Conservation (phyloP, 2,329 filamentous ascomycete genomes). For the Pseudogymnoascus sp. region DNA sequence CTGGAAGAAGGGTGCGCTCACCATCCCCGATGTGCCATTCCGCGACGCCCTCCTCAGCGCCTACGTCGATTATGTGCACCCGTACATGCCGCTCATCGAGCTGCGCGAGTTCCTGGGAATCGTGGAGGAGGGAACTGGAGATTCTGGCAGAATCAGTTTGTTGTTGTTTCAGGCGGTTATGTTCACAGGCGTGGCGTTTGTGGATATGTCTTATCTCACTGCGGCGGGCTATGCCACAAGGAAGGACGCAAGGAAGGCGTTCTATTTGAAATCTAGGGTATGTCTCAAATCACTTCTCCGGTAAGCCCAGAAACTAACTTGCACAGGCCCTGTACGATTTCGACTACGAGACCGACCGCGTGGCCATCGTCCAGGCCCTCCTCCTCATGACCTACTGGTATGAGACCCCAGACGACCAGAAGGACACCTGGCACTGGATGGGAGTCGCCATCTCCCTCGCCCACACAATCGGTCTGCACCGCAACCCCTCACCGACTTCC, state of each 20-base stretch:
- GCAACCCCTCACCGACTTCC: conserved; percentile 69
- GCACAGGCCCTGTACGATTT: conserved; percentile 78
- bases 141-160: conserved; percentile 65
- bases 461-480: conserved; percentile 86
- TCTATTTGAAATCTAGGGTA: conserved; percentile 82
- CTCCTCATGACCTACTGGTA: conserved; percentile 97
- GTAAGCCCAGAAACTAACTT: conserved; percentile 14
- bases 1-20: conserved; percentile 73
- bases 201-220: conserved; percentile 68
- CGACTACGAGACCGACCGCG: conserved; percentile 85
- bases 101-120: conserved; percentile 49
- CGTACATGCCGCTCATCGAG: conserved; percentile 86
- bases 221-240: conserved; percentile 69
- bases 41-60: conserved; percentile 74
- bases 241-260: conserved; percentile 75
- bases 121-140: conserved; percentile 58
- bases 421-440: conserved; percentile 99
- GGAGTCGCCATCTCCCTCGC: conserved; percentile 87
- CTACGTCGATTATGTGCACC: conserved; percentile 84
- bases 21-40: conserved; percentile 59
- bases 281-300: conserved; percentile 29
- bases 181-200: conserved; percentile 85
- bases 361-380: conserved; percentile 79
- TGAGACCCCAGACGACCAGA: conserved; percentile 91
- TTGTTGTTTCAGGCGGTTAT: conserved; percentile 89